Evolutionary conservation across 2,329 filamentous ascomycete species (phyloP), one percentile per base, ranked within the genome.

Genomic region (Pezicula rhizophila): DNA sequence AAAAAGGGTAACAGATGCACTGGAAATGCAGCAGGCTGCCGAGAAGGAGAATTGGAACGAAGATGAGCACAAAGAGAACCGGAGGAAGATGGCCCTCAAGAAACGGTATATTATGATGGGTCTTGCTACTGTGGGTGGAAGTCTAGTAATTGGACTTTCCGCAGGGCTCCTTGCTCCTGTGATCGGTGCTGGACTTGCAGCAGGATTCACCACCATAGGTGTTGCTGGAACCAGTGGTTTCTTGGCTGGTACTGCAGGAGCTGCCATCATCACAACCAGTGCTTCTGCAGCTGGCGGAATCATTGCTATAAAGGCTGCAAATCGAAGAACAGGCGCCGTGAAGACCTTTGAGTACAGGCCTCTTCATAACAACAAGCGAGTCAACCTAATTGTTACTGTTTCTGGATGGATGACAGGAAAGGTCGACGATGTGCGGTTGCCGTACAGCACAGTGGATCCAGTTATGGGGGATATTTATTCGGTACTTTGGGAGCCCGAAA

Each of bases 341-440:
- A 90, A 85, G 68, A 99, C 93, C 0, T 99, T 97, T 63, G 93
- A 99, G 68, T 99, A 97, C 65, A 82, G 92, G 40, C 93, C 93
- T 6, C 72, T 99, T 41, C 91, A 97, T 73, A 99, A 99, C 71
- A 97, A 97, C 69, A 99, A 99, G 70, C 79, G 91, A 50, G 88
- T 96, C 35, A 97, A 99, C 60, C 77, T 99, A 26, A 93, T 99
- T 55, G 83, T 99, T 35, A 97, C 93, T 0, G 82, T 99, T 26
- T 90, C 92, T 0, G 93, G 93, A 3, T 99, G 93, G 93, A 95
- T 99, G 87, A 96, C 89, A 37, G 93, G 95, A 61, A 97, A 95
- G 64, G 84, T 95, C 46, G 93, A 99, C 69, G 93, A 99, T 66
- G 91, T 99, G 44, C 87, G 93, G 52, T 70, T 99, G 61, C 93